Base-by-base conservation (phyloP, 2,329 filamentous ascomycete genomes). In the Metarhizium rileyi region DNA sequence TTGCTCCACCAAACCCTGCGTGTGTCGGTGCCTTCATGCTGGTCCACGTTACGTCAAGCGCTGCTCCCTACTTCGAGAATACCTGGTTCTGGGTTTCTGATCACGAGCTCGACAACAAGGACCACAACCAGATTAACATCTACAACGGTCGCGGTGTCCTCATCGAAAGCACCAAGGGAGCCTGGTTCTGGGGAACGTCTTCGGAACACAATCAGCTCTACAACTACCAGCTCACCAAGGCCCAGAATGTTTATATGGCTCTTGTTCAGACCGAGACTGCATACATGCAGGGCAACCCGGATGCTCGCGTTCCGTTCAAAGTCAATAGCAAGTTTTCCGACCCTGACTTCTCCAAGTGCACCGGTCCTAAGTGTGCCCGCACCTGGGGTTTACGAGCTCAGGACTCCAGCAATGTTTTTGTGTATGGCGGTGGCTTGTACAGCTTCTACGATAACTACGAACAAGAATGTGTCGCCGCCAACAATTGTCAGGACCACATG, bases 11-110 rank as follows among this genome's bases (percentile, higher is more conserved):
- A 56, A 82, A 87, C 55, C 62, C 76, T 3, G 71, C 80, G 33
- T 95, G 90, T 68, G 75, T 84, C 35, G 90, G 84, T 30, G 79
- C 87, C 25, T 93, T 88, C 66, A 65, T 86, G 63, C 69, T 87
- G 56, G 67, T 87, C 38, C 83, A 87, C 64, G 62, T 87, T 46
- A 85, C 82, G 2, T 52, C 67, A n/a, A 63, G 73, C 30, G 76
- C 78, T 47, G 84, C 81, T 57, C 80, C 81, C 43, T 95, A 95
- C 70, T 72, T 95, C 42, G 90, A 96, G 73, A 95, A 95, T 70
- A 82, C 76, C 44, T 95, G 88, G 87, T 84, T 87, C 66, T 95
- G 90, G 89, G 85, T 89, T 44, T 82, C 90, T 3, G 90, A 95
- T 65, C 90, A 95, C 72, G 87, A 94, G 63, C 83, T 95, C 23